Evolutionary conservation across 2,329 filamentous ascomycete species (phyloP).

Genomic region (Periglandula ipomoeae): DNA sequence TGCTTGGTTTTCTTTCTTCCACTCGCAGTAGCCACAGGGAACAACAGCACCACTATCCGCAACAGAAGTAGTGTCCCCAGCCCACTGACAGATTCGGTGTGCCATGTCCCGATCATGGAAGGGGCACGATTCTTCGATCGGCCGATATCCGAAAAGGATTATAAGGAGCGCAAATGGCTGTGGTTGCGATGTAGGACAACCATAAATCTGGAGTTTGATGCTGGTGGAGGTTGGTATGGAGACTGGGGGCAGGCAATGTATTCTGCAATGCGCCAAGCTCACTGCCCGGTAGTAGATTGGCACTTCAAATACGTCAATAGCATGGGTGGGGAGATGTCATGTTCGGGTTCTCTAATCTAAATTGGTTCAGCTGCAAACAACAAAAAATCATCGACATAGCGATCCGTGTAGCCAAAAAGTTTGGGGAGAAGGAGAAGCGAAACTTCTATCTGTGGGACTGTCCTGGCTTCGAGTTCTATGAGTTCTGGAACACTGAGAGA

Average conservation of each 20-base stretch:
- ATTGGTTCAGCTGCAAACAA: not conserved
- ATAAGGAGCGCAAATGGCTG: not conserved
- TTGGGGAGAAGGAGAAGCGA: not conserved
- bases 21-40: not conserved
- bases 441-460: slow-evolving; percentile 6
- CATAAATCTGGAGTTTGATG: not conserved
- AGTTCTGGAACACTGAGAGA: not conserved
- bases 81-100: not conserved
- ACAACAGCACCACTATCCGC: not conserved
- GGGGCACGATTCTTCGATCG: not conserved
- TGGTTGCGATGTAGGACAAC: not conserved
- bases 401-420: not conserved
- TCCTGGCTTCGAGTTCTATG: not conserved
- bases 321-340: slow-evolving; percentile 12
- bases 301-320: slow-evolving; percentile 11
- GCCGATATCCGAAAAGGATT: not conserved
- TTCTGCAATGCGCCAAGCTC: not conserved
- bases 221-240: not conserved
- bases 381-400: not conserved
- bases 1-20: not conserved
- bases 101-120: not conserved
- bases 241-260: not conserved
- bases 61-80: not conserved
- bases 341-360: slow-evolving; percentile 2
- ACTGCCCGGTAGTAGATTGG: slow-evolving; percentile 6